Conservation (phyloP, 441 rosid genomes). For the Pelargonium cotyledonis region DNA sequence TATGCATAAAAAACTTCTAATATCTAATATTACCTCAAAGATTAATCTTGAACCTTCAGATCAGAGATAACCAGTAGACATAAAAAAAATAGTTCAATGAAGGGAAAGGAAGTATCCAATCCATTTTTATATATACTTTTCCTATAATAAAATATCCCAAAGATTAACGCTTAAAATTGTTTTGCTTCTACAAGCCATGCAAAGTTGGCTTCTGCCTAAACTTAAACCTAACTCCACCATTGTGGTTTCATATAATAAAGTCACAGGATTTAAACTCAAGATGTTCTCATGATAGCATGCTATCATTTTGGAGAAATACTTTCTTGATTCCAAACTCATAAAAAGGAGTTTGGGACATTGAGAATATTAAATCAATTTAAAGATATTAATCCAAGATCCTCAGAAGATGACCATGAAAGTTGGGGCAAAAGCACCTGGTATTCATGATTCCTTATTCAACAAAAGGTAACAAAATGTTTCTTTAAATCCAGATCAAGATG, state of each 20-base stretch:
- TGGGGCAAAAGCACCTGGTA: no score
- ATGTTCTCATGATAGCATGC: background rate
- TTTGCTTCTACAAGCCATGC: background rate
- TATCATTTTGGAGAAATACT: background rate
- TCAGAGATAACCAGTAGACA: no score
- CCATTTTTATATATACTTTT: background rate
- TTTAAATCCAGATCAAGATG: background rate
- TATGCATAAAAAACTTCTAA: no score
- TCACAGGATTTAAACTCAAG: background rate
- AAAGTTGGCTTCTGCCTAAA: conserved; percentile 5
- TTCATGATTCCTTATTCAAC: no score
- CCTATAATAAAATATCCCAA: background rate
- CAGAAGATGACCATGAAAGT: background rate
- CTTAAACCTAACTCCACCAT: conserved; percentile 1
- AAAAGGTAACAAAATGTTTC: background rate
- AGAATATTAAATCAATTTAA: no score
- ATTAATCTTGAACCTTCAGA: no score
- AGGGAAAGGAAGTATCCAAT: background rate
- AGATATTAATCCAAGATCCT: background rate
- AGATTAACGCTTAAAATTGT: background rate
- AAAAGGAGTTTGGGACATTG: background rate
- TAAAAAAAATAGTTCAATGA: no score
- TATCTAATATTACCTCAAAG: no score
- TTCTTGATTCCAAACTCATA: background rate
- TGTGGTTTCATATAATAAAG: background rate